Percentiles rank a stretch among this genome's conserved stretches.
Evolutionary conservation across 2,329 filamentous ascomycete species (phyloP).

Genomic region (Elsinoe arachidis): DNA sequence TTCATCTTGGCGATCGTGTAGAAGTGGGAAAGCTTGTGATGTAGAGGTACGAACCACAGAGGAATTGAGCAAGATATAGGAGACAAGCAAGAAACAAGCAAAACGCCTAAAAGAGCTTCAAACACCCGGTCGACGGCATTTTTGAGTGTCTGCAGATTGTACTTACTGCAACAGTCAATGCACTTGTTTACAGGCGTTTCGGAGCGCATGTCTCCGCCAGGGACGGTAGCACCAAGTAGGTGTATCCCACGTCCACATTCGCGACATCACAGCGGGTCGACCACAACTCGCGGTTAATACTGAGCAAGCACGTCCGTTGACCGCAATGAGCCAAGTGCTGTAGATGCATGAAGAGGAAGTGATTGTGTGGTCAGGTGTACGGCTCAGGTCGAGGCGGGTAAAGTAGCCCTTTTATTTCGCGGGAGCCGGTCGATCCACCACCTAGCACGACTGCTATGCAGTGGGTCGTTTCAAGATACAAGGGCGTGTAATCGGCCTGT

Average conservation of each 20-base stretch:
- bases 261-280: too few relatives aligned
- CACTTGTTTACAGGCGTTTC: neutral
- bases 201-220: neutral
- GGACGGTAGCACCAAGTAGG: too few relatives aligned
- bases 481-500: too few relatives aligned
- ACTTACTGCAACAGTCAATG: neutral
- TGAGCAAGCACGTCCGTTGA: neutral
- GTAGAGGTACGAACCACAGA: neutral
- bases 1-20: conserved; percentile 20
- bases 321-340: neutral
- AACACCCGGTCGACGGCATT: neutral
- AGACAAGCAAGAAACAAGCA: conserved; percentile 1
- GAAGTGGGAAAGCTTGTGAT: conserved; percentile 4
- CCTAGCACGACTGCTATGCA: too few relatives aligned
- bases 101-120: neutral
- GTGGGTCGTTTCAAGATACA: too few relatives aligned
- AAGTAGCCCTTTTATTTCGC: too few relatives aligned
- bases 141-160: neutral
- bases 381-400: neutral
- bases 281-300: neutral
- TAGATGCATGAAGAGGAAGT: neutral
- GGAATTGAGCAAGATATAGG: neutral
- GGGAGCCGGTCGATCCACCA: too few relatives aligned
- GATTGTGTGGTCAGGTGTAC: neutral
- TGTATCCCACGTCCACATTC: too few relatives aligned